Conservation (phyloP, 352 stramenopile genomes). For the Phytophthora citricola region DNA sequence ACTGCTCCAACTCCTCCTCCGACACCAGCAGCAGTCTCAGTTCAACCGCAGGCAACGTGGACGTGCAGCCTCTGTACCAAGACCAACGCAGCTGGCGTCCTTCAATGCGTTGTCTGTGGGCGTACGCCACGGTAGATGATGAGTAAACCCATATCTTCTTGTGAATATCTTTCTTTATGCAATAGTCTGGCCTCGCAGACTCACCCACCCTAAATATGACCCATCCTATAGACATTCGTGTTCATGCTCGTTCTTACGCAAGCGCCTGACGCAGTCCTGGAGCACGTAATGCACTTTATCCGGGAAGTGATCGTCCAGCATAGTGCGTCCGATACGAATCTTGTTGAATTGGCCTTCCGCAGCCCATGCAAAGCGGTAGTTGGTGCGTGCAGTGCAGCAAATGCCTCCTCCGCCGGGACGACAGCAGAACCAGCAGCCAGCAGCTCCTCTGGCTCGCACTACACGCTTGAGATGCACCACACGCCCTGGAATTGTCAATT, state of each 20-base stretch:
- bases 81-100: constrained; percentile 47
- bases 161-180: constrained; percentile 16
- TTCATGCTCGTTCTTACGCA: constrained; percentile 48
- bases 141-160: constrained; percentile 6
- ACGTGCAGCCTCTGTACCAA: constrained; percentile 82
- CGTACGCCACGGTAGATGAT: constrained; percentile 46
- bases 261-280: constrained; percentile 73
- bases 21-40: neutral
- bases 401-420: constrained; percentile 75
- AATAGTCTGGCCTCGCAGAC: constrained; percentile 8
- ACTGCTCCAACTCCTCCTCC: constrained; percentile 1
- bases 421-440: constrained; percentile 86
- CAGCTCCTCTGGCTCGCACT: constrained; percentile 31
- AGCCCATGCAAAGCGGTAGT: constrained; percentile 84
- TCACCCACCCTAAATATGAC: constrained; percentile 21
- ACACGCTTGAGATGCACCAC: constrained; percentile 81
- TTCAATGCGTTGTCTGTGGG: constrained; percentile 79
- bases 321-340: constrained; percentile 84
- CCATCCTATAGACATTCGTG: constrained; percentile 28
- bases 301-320: constrained; percentile 90
- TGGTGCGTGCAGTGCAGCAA: constrained; percentile 82
- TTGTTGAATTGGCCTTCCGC: constrained; percentile 64
- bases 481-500: constrained; percentile 78
- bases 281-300: constrained; percentile 90
- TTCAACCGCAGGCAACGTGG: constrained; percentile 41